Percentiles rank a stretch among this genome's conserved stretches.
Conservation (phyloP, 371 early-diverging fungal species). For the Apophysomyces variabilis region DNA sequence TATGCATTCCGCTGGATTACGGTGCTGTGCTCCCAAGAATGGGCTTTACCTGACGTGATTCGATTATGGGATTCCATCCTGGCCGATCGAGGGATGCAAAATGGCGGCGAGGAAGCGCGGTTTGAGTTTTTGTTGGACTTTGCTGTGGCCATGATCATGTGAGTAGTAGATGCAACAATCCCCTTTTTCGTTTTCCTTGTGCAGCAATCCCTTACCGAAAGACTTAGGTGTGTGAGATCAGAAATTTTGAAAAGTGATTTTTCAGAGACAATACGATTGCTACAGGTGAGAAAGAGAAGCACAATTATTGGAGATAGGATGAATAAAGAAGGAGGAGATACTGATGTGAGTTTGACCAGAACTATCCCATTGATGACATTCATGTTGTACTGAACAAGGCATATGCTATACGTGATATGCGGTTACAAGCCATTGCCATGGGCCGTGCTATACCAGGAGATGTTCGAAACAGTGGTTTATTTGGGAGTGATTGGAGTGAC, state of each 20-base stretch:
- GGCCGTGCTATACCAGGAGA: constrained; percentile 48
- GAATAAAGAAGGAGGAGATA: neutral
- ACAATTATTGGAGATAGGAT: neutral
- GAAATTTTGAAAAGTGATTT: constrained; percentile 65
- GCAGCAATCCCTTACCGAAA: constrained; percentile 1
- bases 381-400: constrained; percentile 49
- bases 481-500: constrained; percentile 43
- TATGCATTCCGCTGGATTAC: constrained; percentile 90
- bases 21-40: constrained; percentile 84
- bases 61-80: constrained; percentile 86
- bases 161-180: constrained; percentile 28
- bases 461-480: constrained; percentile 33
- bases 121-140: constrained; percentile 82
- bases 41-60: constrained; percentile 80
- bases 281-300: constrained; percentile 48
- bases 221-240: constrained; percentile 57
- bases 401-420: constrained; percentile 42
- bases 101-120: constrained; percentile 33
- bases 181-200: constrained; percentile 5
- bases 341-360: constrained; percentile 22
- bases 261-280: constrained; percentile 66
- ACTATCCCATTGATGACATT: constrained; percentile 58
- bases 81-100: constrained; percentile 62
- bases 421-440: constrained; percentile 32
- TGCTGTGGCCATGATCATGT: constrained; percentile 79